These are phyloP conservation scores for Parmelia sp. DNA, from an alignment of 495 filamentous ascomycete species.

Conservation along the genomic window DNA sequence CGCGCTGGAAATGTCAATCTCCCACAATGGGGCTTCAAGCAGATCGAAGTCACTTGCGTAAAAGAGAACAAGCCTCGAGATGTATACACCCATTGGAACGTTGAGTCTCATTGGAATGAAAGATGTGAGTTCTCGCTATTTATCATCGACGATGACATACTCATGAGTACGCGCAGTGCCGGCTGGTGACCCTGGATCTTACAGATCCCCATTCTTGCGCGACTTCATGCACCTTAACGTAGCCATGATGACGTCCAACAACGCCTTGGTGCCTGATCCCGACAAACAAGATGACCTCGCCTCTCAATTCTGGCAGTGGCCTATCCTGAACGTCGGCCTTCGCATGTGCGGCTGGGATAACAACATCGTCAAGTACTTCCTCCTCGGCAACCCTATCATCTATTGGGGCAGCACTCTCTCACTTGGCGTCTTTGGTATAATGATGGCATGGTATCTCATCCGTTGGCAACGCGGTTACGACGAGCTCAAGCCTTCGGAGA, in stretches of 20 bases:
- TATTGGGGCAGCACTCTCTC: conserved; percentile 90
- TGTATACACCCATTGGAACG: conserved; percentile 97
- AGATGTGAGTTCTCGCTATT: conserved; percentile 58
- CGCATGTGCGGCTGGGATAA: conserved; percentile 99
- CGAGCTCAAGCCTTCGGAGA: conserved; percentile 70
- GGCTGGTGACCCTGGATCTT: conserved; percentile 81
- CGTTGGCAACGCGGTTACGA: conserved; percentile 94
- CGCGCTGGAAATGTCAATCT: conserved; percentile 94
- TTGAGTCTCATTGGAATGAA: conserved; percentile 91
- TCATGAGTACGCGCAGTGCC: conserved; percentile 56
- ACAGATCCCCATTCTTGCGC: conserved; percentile 92
- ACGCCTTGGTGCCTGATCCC: conserved; percentile 93
- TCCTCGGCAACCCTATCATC: conserved; percentile 91
- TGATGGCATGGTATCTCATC: conserved; percentile 78
- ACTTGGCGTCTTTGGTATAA: conserved; percentile 61
- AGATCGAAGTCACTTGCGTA: conserved; percentile 92
- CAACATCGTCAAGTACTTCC: conserved; percentile 91
- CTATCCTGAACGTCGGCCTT: conserved; percentile 86
- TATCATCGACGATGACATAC: conserved; percentile 23
- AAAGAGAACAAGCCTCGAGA: conserved; percentile 91
- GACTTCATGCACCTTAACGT: conserved; percentile 98
- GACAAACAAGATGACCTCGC: conserved; percentile 99
- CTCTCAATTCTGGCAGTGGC: conserved; percentile 98
- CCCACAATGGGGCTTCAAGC: conserved; percentile 99
- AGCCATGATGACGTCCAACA: conserved; percentile 99